Conservation (phyloP, 331 rosid genomes). For the Acacia concinna region DNA sequence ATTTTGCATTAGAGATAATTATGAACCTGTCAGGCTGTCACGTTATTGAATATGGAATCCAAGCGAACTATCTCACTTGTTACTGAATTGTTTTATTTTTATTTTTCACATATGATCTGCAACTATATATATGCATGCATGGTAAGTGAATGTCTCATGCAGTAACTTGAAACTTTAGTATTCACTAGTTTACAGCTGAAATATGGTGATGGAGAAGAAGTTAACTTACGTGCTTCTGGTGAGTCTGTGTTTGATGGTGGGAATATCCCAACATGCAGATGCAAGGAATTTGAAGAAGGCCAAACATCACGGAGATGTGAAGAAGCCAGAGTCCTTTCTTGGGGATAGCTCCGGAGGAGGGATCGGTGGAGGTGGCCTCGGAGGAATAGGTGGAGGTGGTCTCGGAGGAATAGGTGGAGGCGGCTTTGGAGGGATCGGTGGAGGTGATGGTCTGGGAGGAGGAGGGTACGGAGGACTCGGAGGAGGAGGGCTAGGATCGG, state of each 20-base stretch:
- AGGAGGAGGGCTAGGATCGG: slow-evolving; percentile 27
- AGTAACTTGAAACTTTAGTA: slow-evolving; percentile 12
- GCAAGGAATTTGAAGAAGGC: slow-evolving; percentile 39
- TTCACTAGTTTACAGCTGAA: background rate
- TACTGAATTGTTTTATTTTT: background rate
- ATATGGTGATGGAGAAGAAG: slow-evolving; percentile 41
- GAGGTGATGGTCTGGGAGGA: slow-evolving; percentile 32
- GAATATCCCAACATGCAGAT: slow-evolving; percentile 28
- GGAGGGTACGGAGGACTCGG: slow-evolving; percentile 23
- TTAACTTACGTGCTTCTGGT: slow-evolving; percentile 31
- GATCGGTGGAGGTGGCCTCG: slow-evolving; percentile 19
- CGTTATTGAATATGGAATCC: no score
- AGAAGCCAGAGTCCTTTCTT: slow-evolving; percentile 43
- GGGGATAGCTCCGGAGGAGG: slow-evolving; percentile 28
- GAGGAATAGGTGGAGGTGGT: slow-evolving; percentile 19
- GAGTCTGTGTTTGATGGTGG: slow-evolving; percentile 41
- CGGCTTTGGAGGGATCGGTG: slow-evolving; percentile 26
- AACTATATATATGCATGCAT: slow-evolving; percentile 38
- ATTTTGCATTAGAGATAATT: background rate
- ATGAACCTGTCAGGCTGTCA: background rate
- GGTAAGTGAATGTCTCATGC: slow-evolving; percentile 16
- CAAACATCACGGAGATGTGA: slow-evolving; percentile 41
- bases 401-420: slow-evolving; percentile 32
- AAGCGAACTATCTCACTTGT: background rate
- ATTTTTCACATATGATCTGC: no score